These are phyloP conservation scores for Pseudopyricularia javanii DNA, from an alignment of 2,329 filamentous ascomycete species.

Conservation along the genomic window DNA sequence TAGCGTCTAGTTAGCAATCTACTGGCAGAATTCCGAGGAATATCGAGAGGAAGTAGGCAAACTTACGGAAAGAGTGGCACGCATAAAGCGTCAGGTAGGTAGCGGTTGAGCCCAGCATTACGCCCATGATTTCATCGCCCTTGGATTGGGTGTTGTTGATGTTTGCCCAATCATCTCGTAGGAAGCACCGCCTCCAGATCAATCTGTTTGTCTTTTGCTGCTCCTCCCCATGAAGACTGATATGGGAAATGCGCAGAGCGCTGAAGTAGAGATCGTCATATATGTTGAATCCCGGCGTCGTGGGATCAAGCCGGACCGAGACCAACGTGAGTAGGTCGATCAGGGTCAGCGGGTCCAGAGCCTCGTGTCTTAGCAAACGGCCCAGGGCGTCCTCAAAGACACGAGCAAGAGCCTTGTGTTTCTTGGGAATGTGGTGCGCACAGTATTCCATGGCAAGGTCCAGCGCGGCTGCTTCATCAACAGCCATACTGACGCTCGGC, in stretches of 20 bases:
- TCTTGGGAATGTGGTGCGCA: slow-evolving; percentile 38
- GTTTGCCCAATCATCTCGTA: slow-evolving; percentile 72
- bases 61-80: slow-evolving; percentile 1
- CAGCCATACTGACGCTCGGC: slow-evolving; percentile 54
- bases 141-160: slow-evolving; percentile 69
- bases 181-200: slow-evolving; percentile 80
- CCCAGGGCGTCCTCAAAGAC: slow-evolving; percentile 61
- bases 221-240: slow-evolving; percentile 41
- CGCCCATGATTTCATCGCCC: slow-evolving; percentile 55
- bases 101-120: slow-evolving; percentile 50
- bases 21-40: background rate
- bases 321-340: slow-evolving; percentile 76
- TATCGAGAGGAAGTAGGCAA: background rate
- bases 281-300: slow-evolving; percentile 27
- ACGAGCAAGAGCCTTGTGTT: slow-evolving; percentile 53
- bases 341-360: slow-evolving; percentile 51
- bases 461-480: slow-evolving; percentile 69
- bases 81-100: slow-evolving; percentile 55
- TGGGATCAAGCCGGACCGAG: slow-evolving; percentile 23
- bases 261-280: slow-evolving; percentile 60
- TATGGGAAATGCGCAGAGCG: slow-evolving; percentile 51
- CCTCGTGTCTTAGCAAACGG: slow-evolving; percentile 58
- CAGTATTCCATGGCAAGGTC: slow-evolving; percentile 65
- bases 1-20: slow-evolving; percentile 15
- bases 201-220: slow-evolving; percentile 44